Conservation (phyloP, 306 rosid genomes). For the Gastrolobium bilobum region DNA sequence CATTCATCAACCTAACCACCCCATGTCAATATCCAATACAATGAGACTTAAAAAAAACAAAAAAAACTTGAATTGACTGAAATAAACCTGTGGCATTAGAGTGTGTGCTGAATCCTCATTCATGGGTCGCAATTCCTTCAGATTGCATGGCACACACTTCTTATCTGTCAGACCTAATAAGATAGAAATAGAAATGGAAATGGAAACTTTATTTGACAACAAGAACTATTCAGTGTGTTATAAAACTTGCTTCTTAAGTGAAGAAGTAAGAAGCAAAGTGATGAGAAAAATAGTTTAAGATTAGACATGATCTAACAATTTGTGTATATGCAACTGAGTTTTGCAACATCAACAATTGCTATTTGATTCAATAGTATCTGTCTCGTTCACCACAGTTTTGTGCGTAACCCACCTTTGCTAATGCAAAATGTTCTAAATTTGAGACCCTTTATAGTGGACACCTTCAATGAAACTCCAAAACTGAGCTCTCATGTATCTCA, state of each 20-base stretch:
- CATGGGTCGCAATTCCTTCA: constrained; percentile 80
- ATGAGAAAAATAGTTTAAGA: not conserved
- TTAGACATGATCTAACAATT: not conserved
- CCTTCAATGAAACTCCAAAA: constrained; percentile 50
- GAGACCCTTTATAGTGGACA: not conserved
- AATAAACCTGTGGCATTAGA: constrained; percentile 71
- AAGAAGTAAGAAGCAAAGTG: constrained; percentile 1
- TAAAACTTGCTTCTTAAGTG: not conserved
- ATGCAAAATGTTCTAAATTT: constrained; percentile 72
- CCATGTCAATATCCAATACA: constrained; percentile 19
- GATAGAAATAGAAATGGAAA: not conserved
- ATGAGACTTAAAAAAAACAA: not conserved
- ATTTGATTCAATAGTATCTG: not conserved
- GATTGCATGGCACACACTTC: constrained; percentile 84
- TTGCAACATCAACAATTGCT: not conserved
- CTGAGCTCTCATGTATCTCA: constrained; percentile 55
- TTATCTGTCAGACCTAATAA: constrained; percentile 68
- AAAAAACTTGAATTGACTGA: not conserved
- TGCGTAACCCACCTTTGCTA: constrained; percentile 49
- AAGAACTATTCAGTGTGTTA: constrained; percentile 3
- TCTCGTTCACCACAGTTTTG: constrained; percentile 46
- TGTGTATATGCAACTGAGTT: not conserved
- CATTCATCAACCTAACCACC: constrained; percentile 70
- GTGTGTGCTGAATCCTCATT: constrained; percentile 68
- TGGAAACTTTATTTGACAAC: not conserved